Evolutionary conservation across 139 green algal species (phyloP).

Genomic region (Chlorella sorokiniana): DNA sequence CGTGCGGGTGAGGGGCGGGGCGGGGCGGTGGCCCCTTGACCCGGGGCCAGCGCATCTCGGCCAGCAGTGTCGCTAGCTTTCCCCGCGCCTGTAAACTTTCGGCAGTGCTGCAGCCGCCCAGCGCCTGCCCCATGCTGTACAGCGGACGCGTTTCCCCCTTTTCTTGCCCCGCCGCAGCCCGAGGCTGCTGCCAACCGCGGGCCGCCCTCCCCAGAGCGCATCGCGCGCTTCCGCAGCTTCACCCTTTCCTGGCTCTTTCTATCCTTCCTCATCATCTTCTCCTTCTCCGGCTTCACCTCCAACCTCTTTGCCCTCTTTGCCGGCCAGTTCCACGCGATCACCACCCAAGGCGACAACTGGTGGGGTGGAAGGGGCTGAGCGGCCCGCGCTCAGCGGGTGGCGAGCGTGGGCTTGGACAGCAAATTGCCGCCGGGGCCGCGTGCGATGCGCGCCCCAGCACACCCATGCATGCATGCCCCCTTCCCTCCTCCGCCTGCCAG

Average conservation of each 20-base stretch:
- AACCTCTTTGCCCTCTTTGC: conserved; percentile 51
- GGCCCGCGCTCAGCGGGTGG: not conserved
- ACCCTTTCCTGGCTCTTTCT: not conserved
- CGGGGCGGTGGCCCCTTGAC: not conserved
- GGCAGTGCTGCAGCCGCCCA: no score
- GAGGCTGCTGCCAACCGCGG: not conserved
- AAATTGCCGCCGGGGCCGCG: not conserved
- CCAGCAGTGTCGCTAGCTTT: no score
- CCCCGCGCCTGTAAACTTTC: no score
- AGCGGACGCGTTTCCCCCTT: no score
- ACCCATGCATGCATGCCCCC: not conserved
- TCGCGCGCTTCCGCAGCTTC: not conserved
- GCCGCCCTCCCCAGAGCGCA: not conserved
- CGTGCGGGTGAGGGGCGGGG: conserved; percentile 11
- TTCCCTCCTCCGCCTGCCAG: not conserved
- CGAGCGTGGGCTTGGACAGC: not conserved
- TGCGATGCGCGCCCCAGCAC: not conserved
- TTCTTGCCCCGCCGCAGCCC: not conserved
- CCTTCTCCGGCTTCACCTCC: not conserved
- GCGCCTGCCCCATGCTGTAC: not conserved
- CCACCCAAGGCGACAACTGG: conserved; percentile 9
- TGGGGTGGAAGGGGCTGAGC: not conserved
- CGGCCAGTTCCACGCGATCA: conserved; percentile 40
- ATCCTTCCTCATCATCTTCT: conserved; percentile 9
- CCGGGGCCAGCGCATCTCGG: no score